These are phyloP conservation scores for Alternaria brassicicola DNA, from an alignment of 2,329 filamentous ascomycete species.

Conservation along the genomic window DNA sequence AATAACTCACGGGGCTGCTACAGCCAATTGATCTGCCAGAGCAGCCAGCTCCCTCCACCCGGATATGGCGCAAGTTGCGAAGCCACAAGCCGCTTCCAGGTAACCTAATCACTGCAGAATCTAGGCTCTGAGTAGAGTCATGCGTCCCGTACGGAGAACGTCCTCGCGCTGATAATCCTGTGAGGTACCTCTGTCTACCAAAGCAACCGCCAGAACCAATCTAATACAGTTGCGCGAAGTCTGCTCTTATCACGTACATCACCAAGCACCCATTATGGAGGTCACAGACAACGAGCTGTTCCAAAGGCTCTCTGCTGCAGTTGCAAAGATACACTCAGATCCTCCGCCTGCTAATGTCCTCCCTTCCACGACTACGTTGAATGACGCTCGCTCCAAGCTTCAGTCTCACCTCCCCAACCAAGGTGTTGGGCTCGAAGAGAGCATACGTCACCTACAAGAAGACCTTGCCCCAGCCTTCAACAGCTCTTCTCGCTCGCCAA, in stretches of 20 bases:
- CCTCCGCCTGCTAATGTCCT: conserved; percentile 39
- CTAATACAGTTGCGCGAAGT: neutral
- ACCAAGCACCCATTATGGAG: conserved; percentile 14
- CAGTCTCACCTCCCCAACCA: conserved; percentile 43
- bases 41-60: neutral
- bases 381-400: conserved; percentile 45
- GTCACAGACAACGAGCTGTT: conserved; percentile 19
- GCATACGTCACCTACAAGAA: conserved; percentile 52
- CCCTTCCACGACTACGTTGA: conserved; percentile 39
- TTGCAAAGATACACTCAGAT: conserved; percentile 33
- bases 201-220: neutral
- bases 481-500: conserved; percentile 59
- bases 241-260: neutral
- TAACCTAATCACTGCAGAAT: neutral
- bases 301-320: conserved; percentile 26
- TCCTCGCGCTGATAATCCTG: neutral
- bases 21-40: neutral
- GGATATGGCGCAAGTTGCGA: neutral
- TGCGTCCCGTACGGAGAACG: neutral
- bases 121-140: conserved; percentile 1
- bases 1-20: neutral
- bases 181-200: neutral
- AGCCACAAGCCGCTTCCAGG: conserved; percentile 5
- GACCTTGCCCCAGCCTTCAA: conserved; percentile 66
- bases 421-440: conserved; percentile 54